phyloP scores from a whole-genome alignment of 202 grass and related monocot species.

The Carex arenaria region DNA sequence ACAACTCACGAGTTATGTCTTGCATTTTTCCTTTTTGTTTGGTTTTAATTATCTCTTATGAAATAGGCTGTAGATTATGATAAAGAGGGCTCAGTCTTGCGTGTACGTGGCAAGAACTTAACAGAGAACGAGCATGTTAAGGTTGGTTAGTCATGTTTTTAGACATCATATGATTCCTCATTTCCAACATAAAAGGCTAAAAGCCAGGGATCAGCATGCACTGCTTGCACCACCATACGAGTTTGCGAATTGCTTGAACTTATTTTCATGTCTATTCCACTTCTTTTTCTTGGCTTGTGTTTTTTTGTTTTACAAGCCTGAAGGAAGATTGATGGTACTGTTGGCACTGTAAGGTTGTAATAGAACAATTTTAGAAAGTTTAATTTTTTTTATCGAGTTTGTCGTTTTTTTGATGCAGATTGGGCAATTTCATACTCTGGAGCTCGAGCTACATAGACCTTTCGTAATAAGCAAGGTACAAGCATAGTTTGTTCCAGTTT shows the following conservation, averaged over 20 bases:
- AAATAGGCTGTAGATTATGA: slow-evolving; percentile 88
- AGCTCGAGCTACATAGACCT: slow-evolving; percentile 74
- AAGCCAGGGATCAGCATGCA: background rate
- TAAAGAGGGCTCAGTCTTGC: slow-evolving; percentile 76
- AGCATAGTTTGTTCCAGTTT: slow-evolving; percentile 2
- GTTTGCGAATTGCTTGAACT: background rate
- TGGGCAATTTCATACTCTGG: slow-evolving; percentile 90
- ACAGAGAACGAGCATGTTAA: slow-evolving; percentile 84
- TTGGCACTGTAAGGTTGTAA: background rate
- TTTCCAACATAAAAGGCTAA: background rate
- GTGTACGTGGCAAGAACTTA: slow-evolving; percentile 86
- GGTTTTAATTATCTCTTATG: background rate
- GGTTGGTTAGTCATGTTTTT: slow-evolving; percentile 30
- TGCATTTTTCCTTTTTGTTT: background rate
- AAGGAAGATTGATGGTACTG: background rate
- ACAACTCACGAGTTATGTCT: background rate
- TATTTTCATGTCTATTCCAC: background rate
- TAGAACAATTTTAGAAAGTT: background rate
- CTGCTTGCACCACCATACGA: background rate
- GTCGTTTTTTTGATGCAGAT: slow-evolving; percentile 27
- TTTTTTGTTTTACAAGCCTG: background rate
- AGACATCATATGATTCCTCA: background rate
- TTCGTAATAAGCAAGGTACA: slow-evolving; percentile 82
- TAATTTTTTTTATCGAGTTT: background rate
- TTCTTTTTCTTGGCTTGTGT: background rate